Conservation (phyloP, 345 rosid species). For the Eucalyptus sp. region DNA sequence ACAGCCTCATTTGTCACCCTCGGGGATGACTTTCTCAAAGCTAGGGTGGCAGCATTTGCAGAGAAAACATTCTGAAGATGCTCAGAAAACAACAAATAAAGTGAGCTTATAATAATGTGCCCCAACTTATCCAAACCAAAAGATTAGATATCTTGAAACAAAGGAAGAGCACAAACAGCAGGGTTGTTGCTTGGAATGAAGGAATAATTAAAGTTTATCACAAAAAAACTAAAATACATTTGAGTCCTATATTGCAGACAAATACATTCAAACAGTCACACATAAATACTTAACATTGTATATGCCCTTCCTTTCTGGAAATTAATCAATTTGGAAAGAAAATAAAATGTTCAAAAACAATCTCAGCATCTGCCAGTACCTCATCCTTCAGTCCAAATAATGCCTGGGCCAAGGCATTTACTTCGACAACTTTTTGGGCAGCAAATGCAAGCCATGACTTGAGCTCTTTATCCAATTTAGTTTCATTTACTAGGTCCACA, state of each 20-base stretch:
- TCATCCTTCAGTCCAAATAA: constrained; percentile 74
- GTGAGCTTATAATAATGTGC: neutral
- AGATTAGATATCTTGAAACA: neutral
- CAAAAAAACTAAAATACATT: neutral
- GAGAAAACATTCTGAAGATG: constrained; percentile 46
- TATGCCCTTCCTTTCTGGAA: neutral
- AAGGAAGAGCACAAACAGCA: neutral
- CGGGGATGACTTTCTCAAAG: constrained; percentile 86
- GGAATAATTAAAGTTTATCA: neutral
- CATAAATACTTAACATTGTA: neutral
- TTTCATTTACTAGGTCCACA: constrained; percentile 84
- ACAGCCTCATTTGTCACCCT: constrained; percentile 86
- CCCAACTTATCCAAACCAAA: neutral
- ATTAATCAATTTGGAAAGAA: neutral
- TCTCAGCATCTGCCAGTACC: constrained; percentile 19
- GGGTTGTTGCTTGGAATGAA: neutral
- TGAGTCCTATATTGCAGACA: neutral
- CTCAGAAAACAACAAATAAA: neutral
- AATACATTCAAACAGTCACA: neutral
- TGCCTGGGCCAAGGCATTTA: constrained; percentile 86
- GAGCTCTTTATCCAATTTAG: constrained; percentile 76
- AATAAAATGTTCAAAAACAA: neutral
- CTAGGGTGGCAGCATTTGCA: constrained; percentile 63
- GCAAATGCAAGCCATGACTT: constrained; percentile 97
- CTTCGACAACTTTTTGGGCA: constrained; percentile 92